phyloP scores from a whole-genome alignment of 163 green algal species.

The Chloroidium sp. region DNA sequence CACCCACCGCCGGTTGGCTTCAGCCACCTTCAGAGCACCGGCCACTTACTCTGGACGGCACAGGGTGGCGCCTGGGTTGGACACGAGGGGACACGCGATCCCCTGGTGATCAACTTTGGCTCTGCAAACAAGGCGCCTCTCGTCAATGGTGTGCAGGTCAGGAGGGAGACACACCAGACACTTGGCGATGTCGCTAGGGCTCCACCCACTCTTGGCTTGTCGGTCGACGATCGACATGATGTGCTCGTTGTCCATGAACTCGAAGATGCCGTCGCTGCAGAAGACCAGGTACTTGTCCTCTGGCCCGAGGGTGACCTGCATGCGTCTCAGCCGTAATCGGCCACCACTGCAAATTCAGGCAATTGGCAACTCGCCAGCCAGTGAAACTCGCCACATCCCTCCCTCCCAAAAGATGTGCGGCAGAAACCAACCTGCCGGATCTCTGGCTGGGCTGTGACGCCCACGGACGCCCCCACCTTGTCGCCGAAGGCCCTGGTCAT shows the following conservation, averaged over 20 bases:
- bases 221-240: conserved; percentile 10
- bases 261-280: conserved; percentile 40
- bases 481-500: conserved; percentile 45
- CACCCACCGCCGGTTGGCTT: conserved; percentile 17
- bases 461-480: conserved; percentile 24
- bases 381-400: too few species aligned
- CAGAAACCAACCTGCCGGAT: conserved; percentile 4
- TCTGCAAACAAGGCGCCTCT: not conserved
- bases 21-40: conserved; percentile 7
- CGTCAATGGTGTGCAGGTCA: not conserved
- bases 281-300: conserved; percentile 40
- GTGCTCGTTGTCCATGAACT: conserved; percentile 38
- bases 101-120: not conserved
- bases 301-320: conserved; percentile 9
- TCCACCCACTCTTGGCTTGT: not conserved
- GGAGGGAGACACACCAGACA: conserved; percentile 2
- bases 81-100: not conserved
- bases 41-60: not conserved
- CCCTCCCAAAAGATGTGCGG: too few species aligned
- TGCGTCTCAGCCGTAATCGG: too few species aligned
- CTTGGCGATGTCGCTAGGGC: conserved; percentile 3
- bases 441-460: conserved; percentile 29
- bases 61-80: not conserved
- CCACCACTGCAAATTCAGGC: too few species aligned
- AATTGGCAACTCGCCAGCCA: too few species aligned